A percentile compares a stretch with the other conserved stretches of the same genome.
phyloP scores from a whole-genome alignment of 371 early-diverging fungal genomes.

The Batrachochytrium dendrobatidis region DNA sequence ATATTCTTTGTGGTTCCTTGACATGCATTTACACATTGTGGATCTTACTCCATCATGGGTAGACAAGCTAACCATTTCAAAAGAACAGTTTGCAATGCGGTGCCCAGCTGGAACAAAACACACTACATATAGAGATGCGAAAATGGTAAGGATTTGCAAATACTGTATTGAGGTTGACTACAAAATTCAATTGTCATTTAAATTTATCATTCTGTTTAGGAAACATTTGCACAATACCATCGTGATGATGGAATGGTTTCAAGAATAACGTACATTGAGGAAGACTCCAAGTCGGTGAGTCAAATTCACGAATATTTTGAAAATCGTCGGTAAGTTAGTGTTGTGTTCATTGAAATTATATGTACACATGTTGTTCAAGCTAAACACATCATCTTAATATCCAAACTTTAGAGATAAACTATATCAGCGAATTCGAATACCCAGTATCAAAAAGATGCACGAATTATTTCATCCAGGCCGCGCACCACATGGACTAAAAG shows the following conservation, averaged over 20 bases:
- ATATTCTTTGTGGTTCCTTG: conserved; percentile 2
- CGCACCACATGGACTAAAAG: conserved; percentile 36
- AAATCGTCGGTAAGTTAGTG: conserved; percentile 28
- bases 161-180: not conserved
- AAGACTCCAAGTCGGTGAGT: conserved; percentile 16
- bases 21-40: conserved; percentile 21
- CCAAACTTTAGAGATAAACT: conserved; percentile 36
- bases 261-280: conserved; percentile 29
- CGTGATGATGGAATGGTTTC: conserved; percentile 45
- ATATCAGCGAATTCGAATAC: conserved; percentile 28
- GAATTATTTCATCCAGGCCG: conserved; percentile 46
- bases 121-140: conserved; percentile 33
- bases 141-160: conserved; percentile 15
- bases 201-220: conserved; percentile 13
- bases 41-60: conserved; percentile 50
- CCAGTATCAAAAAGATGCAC: conserved; percentile 26
- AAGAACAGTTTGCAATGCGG: conserved; percentile 39
- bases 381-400: no score
- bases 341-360: not conserved
- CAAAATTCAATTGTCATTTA: no score
- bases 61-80: conserved; percentile 22
- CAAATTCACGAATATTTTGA: conserved; percentile 30
- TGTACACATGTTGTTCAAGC: conserved; percentile 7
- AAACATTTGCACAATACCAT: conserved; percentile 46
- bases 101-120: conserved; percentile 42